phyloP scores from a whole-genome alignment of 2,329 filamentous ascomycete genomes.

The Pestalotiopsis sp. region DNA sequence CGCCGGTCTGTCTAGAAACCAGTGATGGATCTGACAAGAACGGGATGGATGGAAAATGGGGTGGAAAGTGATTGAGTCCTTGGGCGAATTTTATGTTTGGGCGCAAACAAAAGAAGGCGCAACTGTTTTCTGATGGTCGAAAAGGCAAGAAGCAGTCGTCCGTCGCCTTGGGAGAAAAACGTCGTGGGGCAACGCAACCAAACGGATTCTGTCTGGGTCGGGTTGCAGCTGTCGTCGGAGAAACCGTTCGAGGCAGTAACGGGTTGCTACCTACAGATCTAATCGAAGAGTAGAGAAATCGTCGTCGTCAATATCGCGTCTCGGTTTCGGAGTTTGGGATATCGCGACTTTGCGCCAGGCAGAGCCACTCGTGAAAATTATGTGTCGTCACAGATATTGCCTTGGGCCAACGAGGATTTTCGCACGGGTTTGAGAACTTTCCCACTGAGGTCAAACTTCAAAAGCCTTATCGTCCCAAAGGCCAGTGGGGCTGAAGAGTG shows the following conservation, averaged over 20 bases:
- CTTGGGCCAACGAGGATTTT: conserved; percentile 9
- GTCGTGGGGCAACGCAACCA: conserved; percentile 7
- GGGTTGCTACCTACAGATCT: background rate
- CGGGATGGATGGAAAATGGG: background rate
- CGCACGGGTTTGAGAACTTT: conserved; percentile 9
- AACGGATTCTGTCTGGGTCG: background rate
- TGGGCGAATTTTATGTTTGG: background rate
- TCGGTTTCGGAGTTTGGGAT: background rate
- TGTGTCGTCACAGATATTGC: conserved; percentile 12
- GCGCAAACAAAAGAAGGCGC: conserved; percentile 8
- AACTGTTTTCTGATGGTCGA: background rate
- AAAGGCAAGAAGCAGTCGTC: background rate
- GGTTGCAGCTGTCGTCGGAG: background rate
- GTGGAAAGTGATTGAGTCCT: background rate
- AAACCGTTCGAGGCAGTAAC: background rate
- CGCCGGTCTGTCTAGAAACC: background rate
- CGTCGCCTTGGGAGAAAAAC: background rate
- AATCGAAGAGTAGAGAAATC: background rate
- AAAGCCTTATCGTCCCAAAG: background rate
- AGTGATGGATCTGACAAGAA: background rate
- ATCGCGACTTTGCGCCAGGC: conserved; percentile 25
- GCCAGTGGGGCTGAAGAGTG: background rate
- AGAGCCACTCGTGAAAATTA: conserved; percentile 17
- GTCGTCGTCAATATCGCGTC: background rate
- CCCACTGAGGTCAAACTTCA: background rate